phyloP scores from a whole-genome alignment of 2,329 filamentous ascomycete species.

The Aureobasidium musti region DNA sequence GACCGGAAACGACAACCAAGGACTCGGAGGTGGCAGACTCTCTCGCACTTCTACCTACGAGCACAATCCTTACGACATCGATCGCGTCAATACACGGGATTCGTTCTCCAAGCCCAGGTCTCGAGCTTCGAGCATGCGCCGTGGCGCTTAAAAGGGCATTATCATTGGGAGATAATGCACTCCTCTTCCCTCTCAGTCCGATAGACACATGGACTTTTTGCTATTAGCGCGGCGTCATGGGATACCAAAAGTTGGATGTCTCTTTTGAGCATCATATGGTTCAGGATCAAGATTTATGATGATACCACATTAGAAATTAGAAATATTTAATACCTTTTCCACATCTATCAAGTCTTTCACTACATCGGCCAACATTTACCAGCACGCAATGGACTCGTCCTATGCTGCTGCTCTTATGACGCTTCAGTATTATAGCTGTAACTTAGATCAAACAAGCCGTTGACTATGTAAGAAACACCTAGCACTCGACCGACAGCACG shows the following conservation, averaged over 20 bases:
- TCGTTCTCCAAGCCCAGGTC: conserved; percentile 42
- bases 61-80: conserved; percentile 52
- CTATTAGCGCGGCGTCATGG: conserved; percentile 19
- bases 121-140: conserved; percentile 20
- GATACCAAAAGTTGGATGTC: conserved; percentile 23
- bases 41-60: conserved; percentile 41
- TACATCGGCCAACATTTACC: too few species aligned
- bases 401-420: too few species aligned
- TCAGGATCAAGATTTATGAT: not conserved
- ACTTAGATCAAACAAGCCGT: too few species aligned
- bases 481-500: not conserved
- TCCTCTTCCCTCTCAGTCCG: not conserved
- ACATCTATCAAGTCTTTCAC: not conserved
- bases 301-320: conserved; percentile 3
- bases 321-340: not conserved
- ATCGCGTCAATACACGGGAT: conserved; percentile 52
- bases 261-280: not conserved
- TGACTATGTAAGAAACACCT: too few species aligned
- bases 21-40: conserved; percentile 1
- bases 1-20: conserved; percentile 34
- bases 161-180: not conserved
- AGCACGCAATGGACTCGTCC: too few species aligned
- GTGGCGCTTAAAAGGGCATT: not conserved
- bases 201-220: not conserved
- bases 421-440: too few species aligned